Base-by-base conservation (phyloP, 1,284 basidiomycete genomes). In the Ganoderma multipileum region DNA sequence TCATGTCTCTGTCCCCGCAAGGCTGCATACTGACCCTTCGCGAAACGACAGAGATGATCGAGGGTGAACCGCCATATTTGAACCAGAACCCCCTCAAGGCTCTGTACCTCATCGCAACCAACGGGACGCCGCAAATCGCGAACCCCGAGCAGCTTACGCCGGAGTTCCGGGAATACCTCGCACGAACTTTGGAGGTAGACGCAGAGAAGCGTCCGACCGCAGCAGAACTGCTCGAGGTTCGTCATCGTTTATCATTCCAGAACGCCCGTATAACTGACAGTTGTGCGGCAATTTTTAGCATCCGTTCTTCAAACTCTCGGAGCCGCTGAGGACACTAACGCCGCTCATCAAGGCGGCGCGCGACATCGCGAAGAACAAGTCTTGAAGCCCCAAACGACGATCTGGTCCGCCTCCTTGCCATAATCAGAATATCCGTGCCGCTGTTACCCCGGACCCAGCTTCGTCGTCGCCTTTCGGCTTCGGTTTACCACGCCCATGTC, bases 71-170 rank as follows among this genome's bases (percentile, higher is more conserved):
- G 2, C 97, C 97, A 38, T 99, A 99, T 78, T 87, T 98, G 57
- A 97, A 98, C 81, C 96, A 99, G 83, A 98, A 98, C 83, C 97
- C 97, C 1, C 85, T 99, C 59, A 94, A 97, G 78, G 96, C 96
- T 7, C 84, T 99, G 50, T 99, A 99, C 80, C 88, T 99, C 63
- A 99, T 99, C 76, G 97, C 96, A 6, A 99, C 96, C 26, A 99
- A 98, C 77, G 97, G 97, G n/a, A 99, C 97, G 60, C 97, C 97
- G 12, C 94, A 94, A 68, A 95, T 99, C 73, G 94, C 96, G 73
- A 97, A 98, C 80, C 96, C 97, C 30, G 97, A 98, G 81, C 92
- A 93, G 73, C 85, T 99, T 28, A 93, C 91, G 7, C 79, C 87
- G 0, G 87, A 93, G n/a, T 98, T 99, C 84, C 91, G 90, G 71